Evolutionary conservation across 371 early-diverging fungal species (phyloP).

Genomic region (Mortierella sp.): DNA sequence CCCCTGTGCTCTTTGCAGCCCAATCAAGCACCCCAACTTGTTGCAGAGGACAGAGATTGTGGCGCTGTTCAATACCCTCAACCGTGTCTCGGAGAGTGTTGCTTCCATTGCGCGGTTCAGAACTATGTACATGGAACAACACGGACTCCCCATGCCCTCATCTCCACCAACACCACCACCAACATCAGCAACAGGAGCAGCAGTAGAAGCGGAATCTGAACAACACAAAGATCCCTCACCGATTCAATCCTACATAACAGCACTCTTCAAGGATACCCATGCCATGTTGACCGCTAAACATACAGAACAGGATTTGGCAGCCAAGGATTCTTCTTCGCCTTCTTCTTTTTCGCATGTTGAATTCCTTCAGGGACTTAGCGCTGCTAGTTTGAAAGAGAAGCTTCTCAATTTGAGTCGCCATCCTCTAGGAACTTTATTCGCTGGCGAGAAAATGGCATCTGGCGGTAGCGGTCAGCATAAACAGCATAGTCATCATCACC

Average conservation of each 20-base stretch:
- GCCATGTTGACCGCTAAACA: background rate
- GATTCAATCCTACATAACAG: background rate
- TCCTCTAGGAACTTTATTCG: background rate
- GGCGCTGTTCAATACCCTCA: constrained; percentile 89
- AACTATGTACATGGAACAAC: constrained; percentile 69
- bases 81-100: constrained; percentile 86
- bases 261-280: constrained; percentile 1
- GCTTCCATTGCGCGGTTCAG: constrained; percentile 78
- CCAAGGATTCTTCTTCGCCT: background rate
- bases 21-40: constrained; percentile 63
- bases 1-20: constrained; percentile 46
- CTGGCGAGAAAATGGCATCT: background rate
- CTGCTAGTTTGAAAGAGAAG: background rate
- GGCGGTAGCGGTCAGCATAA: background rate
- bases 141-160: constrained; percentile 1
- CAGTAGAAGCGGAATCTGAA: too few relatives aligned
- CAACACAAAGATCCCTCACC: background rate
- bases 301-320: background rate
- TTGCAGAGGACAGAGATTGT: constrained; percentile 92
- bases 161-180: background rate
- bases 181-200: background rate
- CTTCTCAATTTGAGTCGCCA: background rate
- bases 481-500: background rate
- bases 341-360: background rate
- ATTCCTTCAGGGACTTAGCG: background rate